Percentiles rank a stretch among this genome's conserved stretches.
phyloP scores from a whole-genome alignment of 164 flowering plant species.

The Umbellularia californica region DNA sequence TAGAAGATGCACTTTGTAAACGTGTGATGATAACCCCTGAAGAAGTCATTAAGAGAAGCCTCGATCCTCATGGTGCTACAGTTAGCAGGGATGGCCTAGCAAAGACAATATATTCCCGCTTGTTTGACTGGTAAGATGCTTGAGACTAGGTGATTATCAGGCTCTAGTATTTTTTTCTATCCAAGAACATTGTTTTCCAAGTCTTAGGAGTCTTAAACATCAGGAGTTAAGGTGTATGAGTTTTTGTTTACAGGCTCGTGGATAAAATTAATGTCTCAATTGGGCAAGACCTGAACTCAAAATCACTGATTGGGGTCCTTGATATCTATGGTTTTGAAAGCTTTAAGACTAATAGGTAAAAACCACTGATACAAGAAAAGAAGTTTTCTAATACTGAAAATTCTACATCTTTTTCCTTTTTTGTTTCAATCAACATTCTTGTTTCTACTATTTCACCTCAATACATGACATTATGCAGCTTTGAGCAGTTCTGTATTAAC shows the following conservation, averaged over 20 bases:
- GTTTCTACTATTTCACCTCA: conserved; percentile 1
- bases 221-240: background rate
- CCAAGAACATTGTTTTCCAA: background rate
- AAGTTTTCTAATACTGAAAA: background rate
- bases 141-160: background rate
- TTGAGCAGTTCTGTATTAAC: conserved; percentile 96
- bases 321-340: conserved; percentile 99
- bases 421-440: no score
- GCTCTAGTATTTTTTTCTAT: background rate
- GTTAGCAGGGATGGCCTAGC: conserved; percentile 91
- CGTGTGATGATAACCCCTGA: conserved; percentile 84
- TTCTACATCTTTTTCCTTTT: background rate
- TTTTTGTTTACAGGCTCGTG: conserved; percentile 61
- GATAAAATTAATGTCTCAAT: conserved; percentile 83
- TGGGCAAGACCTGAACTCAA: conserved; percentile 86
- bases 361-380: background rate
- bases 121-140: conserved; percentile 77
- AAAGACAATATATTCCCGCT: conserved; percentile 82
- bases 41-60: conserved; percentile 81
- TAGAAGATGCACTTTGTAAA: conserved; percentile 73
- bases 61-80: conserved; percentile 71
- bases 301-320: conserved; percentile 80
- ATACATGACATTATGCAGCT: conserved; percentile 42
- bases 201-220: background rate
- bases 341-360: conserved; percentile 82